Base-by-base conservation (phyloP, 306 rosid species). In the Quercus cerris region DNA sequence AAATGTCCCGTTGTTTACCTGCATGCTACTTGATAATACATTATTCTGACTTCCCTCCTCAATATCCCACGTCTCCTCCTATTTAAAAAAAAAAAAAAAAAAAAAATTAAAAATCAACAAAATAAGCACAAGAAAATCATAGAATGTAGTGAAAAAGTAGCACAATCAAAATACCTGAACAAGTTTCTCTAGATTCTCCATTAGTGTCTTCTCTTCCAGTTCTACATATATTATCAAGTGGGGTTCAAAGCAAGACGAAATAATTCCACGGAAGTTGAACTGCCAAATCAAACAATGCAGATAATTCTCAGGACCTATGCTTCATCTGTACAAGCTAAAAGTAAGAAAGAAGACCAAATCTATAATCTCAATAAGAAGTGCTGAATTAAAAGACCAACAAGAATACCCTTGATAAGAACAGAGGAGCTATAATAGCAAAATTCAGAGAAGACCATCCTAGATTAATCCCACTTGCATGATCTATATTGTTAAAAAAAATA, bases 31-130 rank as follows among this genome's bases (percentile, higher is more conserved):
- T 80, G 98, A 86, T 85, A 95, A 86, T 83, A 95, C 94, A 88
- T 90, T 91, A 77, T 89, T 91, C 88, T 95, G 99, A 88, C 96
- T 87, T 88, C 99, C 99, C 81, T 95, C 99, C 84, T 95, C 99
- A 78, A 88, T 89, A 80, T 95, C 98, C 99, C 99, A 95, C 56
- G 96, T 93, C 87, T 95, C 99, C 83, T 95, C 99, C 99, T 95
- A 78, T 81, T 55, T 72, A 12, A 73, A 59, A 78, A 58, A 76
- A 80, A 64, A 22, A 78, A 58, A 76, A 80, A 64, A 54, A 31
- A n/a, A 46, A 58, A 55, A 55, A 49, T 0, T 49, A 0, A 49
- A 49, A 49, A 10, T 49, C 54, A 49, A 61, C 69, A 74, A 27
- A 81, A 31, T 25, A 23, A 63, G 20, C 76, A 71, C 5, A 59